Base-by-base conservation (phyloP, 257 asterid species). In the Solanum piurae region DNA sequence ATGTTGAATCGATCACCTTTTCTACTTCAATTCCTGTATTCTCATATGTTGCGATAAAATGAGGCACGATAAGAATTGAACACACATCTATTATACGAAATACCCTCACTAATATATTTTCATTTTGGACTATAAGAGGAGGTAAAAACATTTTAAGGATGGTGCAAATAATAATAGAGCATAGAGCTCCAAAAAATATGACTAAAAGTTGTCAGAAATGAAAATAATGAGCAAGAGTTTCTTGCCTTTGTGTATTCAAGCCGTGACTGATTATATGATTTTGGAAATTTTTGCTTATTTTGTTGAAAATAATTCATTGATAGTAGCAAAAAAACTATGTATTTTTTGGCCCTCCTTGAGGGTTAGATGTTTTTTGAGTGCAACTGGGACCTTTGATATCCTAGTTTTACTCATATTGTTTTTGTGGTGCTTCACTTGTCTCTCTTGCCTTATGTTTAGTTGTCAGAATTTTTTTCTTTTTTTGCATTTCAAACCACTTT, bases 381-480 rank as follows among this genome's bases (percentile, higher is more conserved):
- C 85, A 37, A 86, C 68, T 82, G 84, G 76, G 79, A 74, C 69
- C 46, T 88, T 74, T 36, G 52, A 74, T 74, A 74, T 74, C 83
- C 52, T 74, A 74, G 83, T 74, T 74, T 74, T 74, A 74, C 83
- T 74, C 83, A 5, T 37, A 37, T 21, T 74, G 83, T 37, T 74
- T 88, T 74, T 36, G 49, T 74, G 83, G 83, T 74, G 83, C 83
- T 74, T 74, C 83, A 74, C 83, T 74, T 73, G 82, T 73, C 49
- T 73, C 82, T 73, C 82, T 73, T 74, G 83, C 33, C 88, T 90
- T 88, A 88, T 91, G 66, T 88, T 90, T 86, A 37, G 6, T 84
- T 91, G 94, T 91, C 93, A 89, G 93, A 9, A 10, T 2, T 3
- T 10, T 88, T 88, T 87, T 87, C 27, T 89, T 73, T 89, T 88